Evolutionary conservation across 176 grass and related monocot genomes (phyloP).

Genomic region (Oryza glumipatula): DNA sequence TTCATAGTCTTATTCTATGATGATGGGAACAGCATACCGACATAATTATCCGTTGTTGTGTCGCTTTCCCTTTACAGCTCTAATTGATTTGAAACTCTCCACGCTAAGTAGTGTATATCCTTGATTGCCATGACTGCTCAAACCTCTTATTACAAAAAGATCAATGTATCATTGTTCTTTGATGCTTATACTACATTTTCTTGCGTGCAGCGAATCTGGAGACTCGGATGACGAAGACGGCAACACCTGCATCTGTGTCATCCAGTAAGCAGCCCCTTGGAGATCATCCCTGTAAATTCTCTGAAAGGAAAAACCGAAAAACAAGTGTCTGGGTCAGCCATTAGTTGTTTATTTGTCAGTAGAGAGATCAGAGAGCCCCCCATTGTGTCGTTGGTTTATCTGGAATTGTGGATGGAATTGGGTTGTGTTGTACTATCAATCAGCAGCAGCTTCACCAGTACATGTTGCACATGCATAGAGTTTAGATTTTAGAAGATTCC

Average conservation of each 20-base stretch:
- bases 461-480: constrained; percentile 42
- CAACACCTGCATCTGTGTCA: constrained; percentile 19
- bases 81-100: background rate
- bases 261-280: constrained; percentile 36
- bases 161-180: background rate
- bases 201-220: constrained; percentile 40
- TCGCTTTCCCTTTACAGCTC: background rate
- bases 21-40: background rate
- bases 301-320: constrained; percentile 13
- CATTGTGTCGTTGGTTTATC: background rate
- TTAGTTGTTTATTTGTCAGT: constrained; percentile 33
- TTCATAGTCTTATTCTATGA: background rate
- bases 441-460: constrained; percentile 35
- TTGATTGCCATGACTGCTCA: background rate
- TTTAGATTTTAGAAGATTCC: constrained; percentile 44
- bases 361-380: constrained; percentile 3
- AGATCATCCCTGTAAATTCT: constrained; percentile 44
- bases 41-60: background rate
- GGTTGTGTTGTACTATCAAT: constrained; percentile 16
- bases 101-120: background rate
- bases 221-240: constrained; percentile 15
- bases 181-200: constrained; percentile 9
- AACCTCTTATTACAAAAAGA: background rate
- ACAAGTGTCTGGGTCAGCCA: constrained; percentile 1
- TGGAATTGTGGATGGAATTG: constrained; percentile 23